Percentiles rank a stretch among this genome's conserved stretches.
Evolutionary conservation across 257 asterid species (phyloP).

Genomic region (Plectranthus barbatus): DNA sequence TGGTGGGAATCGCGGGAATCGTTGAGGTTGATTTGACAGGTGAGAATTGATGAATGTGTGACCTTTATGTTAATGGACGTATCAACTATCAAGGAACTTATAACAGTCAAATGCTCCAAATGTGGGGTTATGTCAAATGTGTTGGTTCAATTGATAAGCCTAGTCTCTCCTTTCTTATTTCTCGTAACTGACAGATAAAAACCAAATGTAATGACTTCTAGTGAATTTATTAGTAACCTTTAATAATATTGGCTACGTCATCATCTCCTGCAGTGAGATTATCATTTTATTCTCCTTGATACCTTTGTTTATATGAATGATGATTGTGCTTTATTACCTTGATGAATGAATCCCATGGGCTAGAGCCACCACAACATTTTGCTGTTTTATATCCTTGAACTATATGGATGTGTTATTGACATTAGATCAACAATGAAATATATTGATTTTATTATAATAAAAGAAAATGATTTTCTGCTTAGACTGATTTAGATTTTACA

Average conservation of each 20-base stretch:
- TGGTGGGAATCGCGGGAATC: constrained; percentile 31
- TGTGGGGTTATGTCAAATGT: constrained; percentile 12
- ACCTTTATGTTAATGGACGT: constrained; percentile 18
- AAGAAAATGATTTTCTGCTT: too few relatives aligned
- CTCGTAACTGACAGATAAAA: background rate
- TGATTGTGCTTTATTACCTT: constrained; percentile 1
- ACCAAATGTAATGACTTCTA: constrained; percentile 21
- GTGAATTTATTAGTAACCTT: constrained; percentile 13
- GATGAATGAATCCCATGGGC: background rate
- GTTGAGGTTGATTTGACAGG: constrained; percentile 42
- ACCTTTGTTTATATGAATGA: constrained; percentile 5
- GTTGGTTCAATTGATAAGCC: background rate
- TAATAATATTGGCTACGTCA: constrained; percentile 6
- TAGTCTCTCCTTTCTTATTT: background rate
- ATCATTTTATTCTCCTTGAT: background rate
- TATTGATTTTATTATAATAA: background rate
- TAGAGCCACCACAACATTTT: constrained; percentile 1
- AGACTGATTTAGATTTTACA: too few relatives aligned
- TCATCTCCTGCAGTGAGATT: constrained; percentile 15
- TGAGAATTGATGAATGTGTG: constrained; percentile 32
- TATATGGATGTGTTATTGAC: too few relatives aligned
- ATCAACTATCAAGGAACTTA: constrained; percentile 8
- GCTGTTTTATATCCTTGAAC: too few relatives aligned
- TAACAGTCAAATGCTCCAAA: constrained; percentile 22
- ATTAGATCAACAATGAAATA: background rate